A percentile compares a stretch with the other conserved stretches of the same genome.
Evolutionary conservation across 768 basidiomycete species (phyloP).

Genomic region (Russula sp.): DNA sequence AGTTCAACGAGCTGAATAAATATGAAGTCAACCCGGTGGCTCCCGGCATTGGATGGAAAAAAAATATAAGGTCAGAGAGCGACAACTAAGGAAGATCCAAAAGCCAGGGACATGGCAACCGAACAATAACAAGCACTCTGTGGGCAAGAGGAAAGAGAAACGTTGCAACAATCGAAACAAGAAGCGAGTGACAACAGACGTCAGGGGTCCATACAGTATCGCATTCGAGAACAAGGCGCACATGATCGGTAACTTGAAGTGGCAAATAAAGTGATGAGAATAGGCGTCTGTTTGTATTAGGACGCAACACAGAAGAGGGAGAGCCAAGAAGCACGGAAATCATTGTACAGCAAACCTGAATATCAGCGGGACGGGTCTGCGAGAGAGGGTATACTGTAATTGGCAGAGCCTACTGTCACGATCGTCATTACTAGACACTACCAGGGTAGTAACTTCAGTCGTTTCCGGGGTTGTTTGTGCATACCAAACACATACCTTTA

Average conservation of each 20-base stretch:
- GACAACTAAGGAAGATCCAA: neutral
- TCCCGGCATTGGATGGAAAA: neutral
- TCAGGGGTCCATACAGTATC: neutral
- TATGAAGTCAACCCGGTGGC: neutral
- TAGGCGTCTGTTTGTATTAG: neutral
- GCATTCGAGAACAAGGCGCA: neutral
- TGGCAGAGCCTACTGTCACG: too few relatives aligned
- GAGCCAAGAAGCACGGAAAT: neutral
- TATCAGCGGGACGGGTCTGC: neutral
- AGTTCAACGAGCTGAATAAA: slow-evolving; percentile 6
- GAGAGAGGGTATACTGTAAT: neutral
- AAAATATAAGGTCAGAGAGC: neutral
- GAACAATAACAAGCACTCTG: slow-evolving; percentile 6
- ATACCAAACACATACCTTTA: too few relatives aligned
- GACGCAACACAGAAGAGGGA: neutral
- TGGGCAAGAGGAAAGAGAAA: neutral
- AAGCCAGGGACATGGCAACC: neutral
- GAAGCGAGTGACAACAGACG: neutral
- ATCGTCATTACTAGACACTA: too few relatives aligned
- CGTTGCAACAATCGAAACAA: neutral
- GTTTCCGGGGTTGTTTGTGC: too few relatives aligned
- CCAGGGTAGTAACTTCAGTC: too few relatives aligned
- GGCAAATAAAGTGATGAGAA: neutral
- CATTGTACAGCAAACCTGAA: neutral
- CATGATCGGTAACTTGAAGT: neutral